Conservation (phyloP, 352 stramenopile genomes). For the Thraustotheca clavata region DNA sequence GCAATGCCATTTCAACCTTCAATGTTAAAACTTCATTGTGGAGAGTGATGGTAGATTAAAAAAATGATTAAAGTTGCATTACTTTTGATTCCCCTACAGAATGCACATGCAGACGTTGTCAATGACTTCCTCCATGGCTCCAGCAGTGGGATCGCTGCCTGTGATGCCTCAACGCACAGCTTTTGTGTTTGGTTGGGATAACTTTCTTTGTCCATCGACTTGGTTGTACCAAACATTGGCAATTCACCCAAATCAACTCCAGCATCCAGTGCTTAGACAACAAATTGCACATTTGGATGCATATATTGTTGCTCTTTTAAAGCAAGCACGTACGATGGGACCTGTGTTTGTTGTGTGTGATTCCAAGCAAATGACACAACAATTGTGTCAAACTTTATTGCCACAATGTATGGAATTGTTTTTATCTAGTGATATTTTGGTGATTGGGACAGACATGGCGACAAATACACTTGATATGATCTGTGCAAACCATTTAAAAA, state of each 20-base stretch:
- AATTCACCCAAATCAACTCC: conserved; percentile 13
- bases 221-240: conserved; percentile 6
- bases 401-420: neutral
- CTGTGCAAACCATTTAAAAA: neutral
- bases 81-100: no score
- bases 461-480: neutral
- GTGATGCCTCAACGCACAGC: neutral
- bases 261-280: conserved; percentile 3
- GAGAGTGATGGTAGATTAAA: conserved; percentile 7
- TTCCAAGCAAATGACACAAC: neutral
- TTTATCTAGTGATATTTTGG: neutral
- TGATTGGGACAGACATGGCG: neutral
- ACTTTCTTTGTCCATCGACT: conserved; percentile 11
- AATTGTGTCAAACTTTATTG: neutral
- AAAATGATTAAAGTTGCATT: no score
- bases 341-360: conserved; percentile 11
- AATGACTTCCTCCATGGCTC: neutral
- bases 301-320: conserved; percentile 2
- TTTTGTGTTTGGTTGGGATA: conserved; percentile 19
- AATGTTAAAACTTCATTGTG: no score
- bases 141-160: neutral
- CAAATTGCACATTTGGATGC: neutral
- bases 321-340: conserved; percentile 1
- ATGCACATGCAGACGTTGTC: neutral
- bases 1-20: no score